These are phyloP conservation scores for Symbiodinium pilosum DNA, from an alignment of 73 alveolate species.

Conservation along the genomic window DNA sequence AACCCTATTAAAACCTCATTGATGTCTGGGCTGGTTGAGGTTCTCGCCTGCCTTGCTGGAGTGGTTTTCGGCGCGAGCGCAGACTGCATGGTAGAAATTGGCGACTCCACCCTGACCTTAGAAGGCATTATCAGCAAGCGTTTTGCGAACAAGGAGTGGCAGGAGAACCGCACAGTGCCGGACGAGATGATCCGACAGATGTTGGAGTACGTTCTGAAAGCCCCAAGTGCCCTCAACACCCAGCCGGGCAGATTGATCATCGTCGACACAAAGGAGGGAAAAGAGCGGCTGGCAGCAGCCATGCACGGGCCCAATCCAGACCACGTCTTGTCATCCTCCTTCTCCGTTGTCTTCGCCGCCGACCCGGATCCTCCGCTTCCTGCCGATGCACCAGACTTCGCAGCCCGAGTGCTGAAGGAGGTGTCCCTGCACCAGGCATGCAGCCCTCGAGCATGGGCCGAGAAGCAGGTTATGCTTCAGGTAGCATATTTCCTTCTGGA, in stretches of 20 bases:
- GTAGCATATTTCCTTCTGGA: conserved; percentile 32
- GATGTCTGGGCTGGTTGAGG: background rate
- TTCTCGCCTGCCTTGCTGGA: background rate
- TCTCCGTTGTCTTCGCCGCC: conserved; percentile 42
- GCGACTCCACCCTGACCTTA: background rate
- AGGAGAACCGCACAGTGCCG: background rate
- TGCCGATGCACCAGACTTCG: conserved; percentile 39
- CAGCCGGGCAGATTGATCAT: background rate
- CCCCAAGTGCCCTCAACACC: conserved; percentile 41
- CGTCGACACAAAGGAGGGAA: background rate
- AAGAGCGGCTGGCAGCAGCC: conserved; percentile 24
- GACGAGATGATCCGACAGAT: background rate
- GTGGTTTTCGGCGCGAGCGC: background rate
- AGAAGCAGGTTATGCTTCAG: conserved; percentile 12
- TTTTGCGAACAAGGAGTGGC: conserved; percentile 22
- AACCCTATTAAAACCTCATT: no score
- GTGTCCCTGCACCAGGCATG: conserved; percentile 48
- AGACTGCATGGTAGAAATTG: background rate
- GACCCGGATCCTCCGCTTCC: conserved; percentile 48
- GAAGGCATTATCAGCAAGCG: background rate
- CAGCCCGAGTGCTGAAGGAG: conserved; percentile 8
- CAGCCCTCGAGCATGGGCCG: conserved; percentile 47
- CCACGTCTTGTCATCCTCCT: conserved; percentile 15
- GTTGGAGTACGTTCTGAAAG: background rate
- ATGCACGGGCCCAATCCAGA: conserved; percentile 48